Base-by-base conservation (phyloP, 164 flowering plant genomes). In the Annona cherimola region DNA sequence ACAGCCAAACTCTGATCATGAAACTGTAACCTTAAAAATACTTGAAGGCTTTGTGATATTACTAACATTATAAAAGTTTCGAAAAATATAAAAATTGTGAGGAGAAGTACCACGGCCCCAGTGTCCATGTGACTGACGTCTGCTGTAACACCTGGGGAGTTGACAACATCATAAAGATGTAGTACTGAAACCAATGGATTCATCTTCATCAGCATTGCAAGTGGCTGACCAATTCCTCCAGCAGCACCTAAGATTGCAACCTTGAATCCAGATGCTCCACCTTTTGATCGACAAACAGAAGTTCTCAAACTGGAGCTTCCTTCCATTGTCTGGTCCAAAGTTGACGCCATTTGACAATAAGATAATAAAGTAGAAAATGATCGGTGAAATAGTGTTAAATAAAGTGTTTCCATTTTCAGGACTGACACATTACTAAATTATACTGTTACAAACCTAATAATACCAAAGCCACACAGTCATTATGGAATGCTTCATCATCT, bases 61-160 rank as follows among this genome's bases (percentile, higher is more conserved):
- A 16, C 57, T 16, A 50, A 50, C 9, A 11, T 50, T 62, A 4
- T 35, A 44, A 44, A 16, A n/a, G 61, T 59, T 46, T 16, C 2
- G 43, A 64, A 16, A 26, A 64, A 16, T 40, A 1, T 2, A 18
- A 70, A 44, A 35, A 39, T 41, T 39, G 40, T 16, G 61, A n/a
- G 62, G 55, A 72, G 8, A 71, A 69, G 72, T 83, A 96, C 99
- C 88, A 96, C 98, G 44, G 98, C 98, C 55, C 91, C 87, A 12
- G 99, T 91, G 75, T 96, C 98, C 98, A 96, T 92, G 78, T 96
- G 99, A 74, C 99, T 96, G 77, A 96, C 82, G 79, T 96, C 99
- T 3, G 98, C 89, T 0, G 98, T 92, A 7, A 93, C 98, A 67
- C 99, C 99, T 26, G 96, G 98, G 18, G 96, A 70, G 73, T 89